phyloP scores from a whole-genome alignment of 352 stramenopile genomes.

The Globisporangium cederbergense region DNA sequence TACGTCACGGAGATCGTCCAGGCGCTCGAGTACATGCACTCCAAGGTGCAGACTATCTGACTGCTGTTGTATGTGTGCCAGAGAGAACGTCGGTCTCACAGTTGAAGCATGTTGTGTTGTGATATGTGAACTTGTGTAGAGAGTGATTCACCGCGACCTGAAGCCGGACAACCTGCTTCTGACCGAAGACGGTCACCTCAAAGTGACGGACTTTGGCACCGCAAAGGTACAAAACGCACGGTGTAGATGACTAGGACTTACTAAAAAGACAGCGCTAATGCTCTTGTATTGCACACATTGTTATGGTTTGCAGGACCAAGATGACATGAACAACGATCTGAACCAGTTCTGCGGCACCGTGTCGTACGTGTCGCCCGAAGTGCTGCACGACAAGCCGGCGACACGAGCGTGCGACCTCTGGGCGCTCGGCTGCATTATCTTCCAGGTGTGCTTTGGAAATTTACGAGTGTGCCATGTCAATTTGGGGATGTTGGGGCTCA shows the following conservation, averaged over 20 bases:
- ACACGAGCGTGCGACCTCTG: slow-evolving; percentile 85
- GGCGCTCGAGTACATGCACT: slow-evolving; percentile 94
- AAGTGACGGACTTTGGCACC: slow-evolving; percentile 89
- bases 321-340: slow-evolving; percentile 48
- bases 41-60: slow-evolving; percentile 41
- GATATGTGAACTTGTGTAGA: slow-evolving; percentile 33
- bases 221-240: slow-evolving; percentile 47
- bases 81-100: not conserved
- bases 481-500: not conserved
- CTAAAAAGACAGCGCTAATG: too few relatives aligned
- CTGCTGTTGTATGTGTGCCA: not conserved
- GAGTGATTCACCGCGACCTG: slow-evolving; percentile 96
- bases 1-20: slow-evolving; percentile 92
- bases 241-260: too few relatives aligned
- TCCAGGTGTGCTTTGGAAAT: slow-evolving; percentile 35
- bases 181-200: slow-evolving; percentile 78
- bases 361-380: slow-evolving; percentile 90
- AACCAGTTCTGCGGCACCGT: slow-evolving; percentile 89
- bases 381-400: slow-evolving; percentile 81
- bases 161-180: slow-evolving; percentile 91
- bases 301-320: slow-evolving; percentile 47
- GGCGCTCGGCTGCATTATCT: slow-evolving; percentile 90
- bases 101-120: not conserved
- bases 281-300: not conserved
- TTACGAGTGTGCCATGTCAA: too few relatives aligned